A percentile compares a stretch with the other conserved stretches of the same genome.
These are phyloP conservation scores for Paecilomyces fulvus DNA, from an alignment of 2,329 filamentous ascomycete species.

Conservation along the genomic window DNA sequence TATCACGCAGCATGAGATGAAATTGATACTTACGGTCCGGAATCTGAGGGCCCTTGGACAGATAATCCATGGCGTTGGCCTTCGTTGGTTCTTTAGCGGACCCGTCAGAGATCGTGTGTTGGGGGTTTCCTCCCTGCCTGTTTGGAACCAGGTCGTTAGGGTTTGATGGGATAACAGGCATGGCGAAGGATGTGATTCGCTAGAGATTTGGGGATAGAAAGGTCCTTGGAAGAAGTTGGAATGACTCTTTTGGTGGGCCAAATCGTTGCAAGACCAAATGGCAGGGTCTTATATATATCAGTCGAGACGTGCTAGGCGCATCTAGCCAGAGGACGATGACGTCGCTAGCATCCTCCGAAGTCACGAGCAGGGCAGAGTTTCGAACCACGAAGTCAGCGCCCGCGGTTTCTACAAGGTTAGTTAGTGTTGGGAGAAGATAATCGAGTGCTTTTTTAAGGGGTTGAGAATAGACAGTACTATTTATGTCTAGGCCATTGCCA, in stretches of 20 bases:
- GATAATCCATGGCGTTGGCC: slow-evolving; percentile 23
- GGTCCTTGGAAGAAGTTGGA: neutral
- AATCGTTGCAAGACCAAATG: neutral
- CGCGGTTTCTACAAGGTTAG: neutral
- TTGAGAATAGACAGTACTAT: neutral
- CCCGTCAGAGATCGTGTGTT: slow-evolving; percentile 23
- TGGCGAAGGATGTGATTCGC: neutral
- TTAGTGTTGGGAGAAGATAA: neutral
- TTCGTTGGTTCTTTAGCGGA: slow-evolving; percentile 28
- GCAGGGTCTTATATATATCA: neutral
- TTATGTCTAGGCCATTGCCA: neutral
- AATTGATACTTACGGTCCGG: slow-evolving; percentile 24
- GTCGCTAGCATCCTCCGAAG: neutral
- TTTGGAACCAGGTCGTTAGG: neutral
- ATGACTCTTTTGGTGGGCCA: neutral
- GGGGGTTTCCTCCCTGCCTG: slow-evolving; percentile 2
- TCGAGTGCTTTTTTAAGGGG: neutral
- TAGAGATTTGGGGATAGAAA: neutral
- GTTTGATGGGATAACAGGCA: neutral
- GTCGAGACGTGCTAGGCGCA: neutral
- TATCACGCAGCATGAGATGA: slow-evolving; percentile 3
- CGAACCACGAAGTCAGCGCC: neutral
- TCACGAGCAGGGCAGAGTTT: neutral
- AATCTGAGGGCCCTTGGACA: slow-evolving; percentile 40
- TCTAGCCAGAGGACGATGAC: neutral